Conservation (phyloP, 2,329 filamentous ascomycete species). For the Cytospora schulzeri region DNA sequence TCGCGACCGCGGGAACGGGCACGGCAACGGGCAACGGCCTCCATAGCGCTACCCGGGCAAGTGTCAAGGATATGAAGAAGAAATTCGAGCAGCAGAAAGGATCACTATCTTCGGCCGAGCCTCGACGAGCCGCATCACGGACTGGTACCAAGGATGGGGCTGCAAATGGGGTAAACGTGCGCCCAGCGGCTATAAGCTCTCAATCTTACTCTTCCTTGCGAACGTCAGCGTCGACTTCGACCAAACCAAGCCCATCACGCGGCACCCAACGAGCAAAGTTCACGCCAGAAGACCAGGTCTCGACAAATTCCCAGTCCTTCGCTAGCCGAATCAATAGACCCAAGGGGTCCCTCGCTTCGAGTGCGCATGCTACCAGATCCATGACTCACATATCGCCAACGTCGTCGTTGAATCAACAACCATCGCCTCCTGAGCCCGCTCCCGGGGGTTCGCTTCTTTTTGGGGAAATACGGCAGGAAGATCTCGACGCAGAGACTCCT, state of each 20-base stretch:
- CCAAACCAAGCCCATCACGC: conserved; percentile 36
- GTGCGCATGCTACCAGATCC: conserved; percentile 46
- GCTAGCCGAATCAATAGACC: conserved; percentile 61
- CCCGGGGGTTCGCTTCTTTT: conserved; percentile 62
- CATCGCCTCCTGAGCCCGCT: conserved; percentile 35
- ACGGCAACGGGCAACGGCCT: conserved; percentile 41
- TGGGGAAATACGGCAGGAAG: conserved; percentile 70
- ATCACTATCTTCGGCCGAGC: conserved; percentile 35
- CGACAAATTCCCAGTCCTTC: conserved; percentile 60
- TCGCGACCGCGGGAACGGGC: conserved; percentile 33
- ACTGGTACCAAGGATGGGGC: conserved; percentile 40
- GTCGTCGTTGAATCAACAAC: conserved; percentile 33
- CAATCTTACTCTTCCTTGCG: conserved; percentile 47
- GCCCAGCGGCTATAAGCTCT: conserved; percentile 39
- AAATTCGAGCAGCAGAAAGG: conserved; percentile 69
- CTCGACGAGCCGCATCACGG: conserved; percentile 39
- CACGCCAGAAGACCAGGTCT: conserved; percentile 53
- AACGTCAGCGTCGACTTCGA: conserved; percentile 37
- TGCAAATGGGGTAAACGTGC: conserved; percentile 36
- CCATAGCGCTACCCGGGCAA: conserved; percentile 52
- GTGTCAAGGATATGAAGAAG: conserved; percentile 78
- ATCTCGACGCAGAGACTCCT: conserved; percentile 52
- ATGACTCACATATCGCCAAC: conserved; percentile 45
- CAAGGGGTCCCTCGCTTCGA: conserved; percentile 40
- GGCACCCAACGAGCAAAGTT: conserved; percentile 50